phyloP scores from a whole-genome alignment of 2,329 filamentous ascomycete species.

The Cladophialophora carrionii region DNA sequence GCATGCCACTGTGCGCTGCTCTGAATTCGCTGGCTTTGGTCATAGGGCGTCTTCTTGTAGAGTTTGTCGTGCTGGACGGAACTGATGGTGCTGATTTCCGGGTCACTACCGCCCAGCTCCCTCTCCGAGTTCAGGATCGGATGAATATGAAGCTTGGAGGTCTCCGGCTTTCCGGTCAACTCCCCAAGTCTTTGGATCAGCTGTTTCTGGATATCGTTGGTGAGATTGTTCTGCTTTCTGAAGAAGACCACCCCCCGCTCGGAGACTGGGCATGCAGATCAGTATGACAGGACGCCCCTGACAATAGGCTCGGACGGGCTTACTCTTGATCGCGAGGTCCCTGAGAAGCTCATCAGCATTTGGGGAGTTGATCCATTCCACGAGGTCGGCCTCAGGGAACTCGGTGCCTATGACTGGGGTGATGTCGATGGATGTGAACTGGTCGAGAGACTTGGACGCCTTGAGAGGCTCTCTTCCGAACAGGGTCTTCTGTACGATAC shows the following conservation, averaged over 20 bases:
- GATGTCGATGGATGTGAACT: slow-evolving; percentile 53
- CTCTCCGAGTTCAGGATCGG: slow-evolving; percentile 60
- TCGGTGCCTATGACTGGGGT: slow-evolving; percentile 58
- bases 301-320: slow-evolving; percentile 34
- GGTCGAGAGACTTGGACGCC: slow-evolving; percentile 47
- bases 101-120: slow-evolving; percentile 59
- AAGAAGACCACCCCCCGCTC: slow-evolving; percentile 63
- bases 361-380: slow-evolving; percentile 60
- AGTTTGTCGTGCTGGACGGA: slow-evolving; percentile 59
- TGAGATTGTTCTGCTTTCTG: slow-evolving; percentile 63
- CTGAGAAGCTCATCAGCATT: slow-evolving; percentile 67
- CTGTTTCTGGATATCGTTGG: slow-evolving; percentile 67
- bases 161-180: slow-evolving; percentile 61
- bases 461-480: slow-evolving; percentile 42
- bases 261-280: slow-evolving; percentile 47
- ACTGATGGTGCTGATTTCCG: slow-evolving; percentile 67
- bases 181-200: slow-evolving; percentile 64
- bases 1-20: slow-evolving; percentile 56
- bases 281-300: not conserved
- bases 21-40: slow-evolving; percentile 40
- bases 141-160: slow-evolving; percentile 64
- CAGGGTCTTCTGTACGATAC: slow-evolving; percentile 16
- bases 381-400: slow-evolving; percentile 42
- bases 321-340: slow-evolving; percentile 69
- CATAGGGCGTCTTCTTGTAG: slow-evolving; percentile 45